Evolutionary conservation across 2,329 filamentous ascomycete genomes (phyloP).

Genomic region (Xylariaceae sp.): DNA sequence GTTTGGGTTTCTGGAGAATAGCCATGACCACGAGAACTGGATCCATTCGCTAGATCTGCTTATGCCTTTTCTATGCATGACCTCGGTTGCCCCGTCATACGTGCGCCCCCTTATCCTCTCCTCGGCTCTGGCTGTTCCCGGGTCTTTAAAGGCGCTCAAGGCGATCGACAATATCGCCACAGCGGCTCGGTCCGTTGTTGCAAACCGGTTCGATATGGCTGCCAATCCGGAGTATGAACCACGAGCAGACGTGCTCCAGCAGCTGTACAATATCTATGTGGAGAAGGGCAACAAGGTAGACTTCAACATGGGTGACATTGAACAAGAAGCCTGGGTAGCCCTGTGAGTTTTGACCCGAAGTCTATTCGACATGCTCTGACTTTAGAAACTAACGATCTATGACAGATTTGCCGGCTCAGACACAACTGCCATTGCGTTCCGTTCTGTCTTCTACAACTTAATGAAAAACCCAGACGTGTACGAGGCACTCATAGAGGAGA

Average conservation of each 20-base stretch:
- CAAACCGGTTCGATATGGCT: conserved; percentile 10
- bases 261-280: conserved; percentile 16
- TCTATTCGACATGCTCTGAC: background rate
- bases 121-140: conserved; percentile 15
- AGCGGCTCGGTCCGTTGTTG: conserved; percentile 11
- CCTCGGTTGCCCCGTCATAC: conserved; percentile 14
- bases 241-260: conserved; percentile 16
- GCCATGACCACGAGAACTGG: conserved; percentile 16
- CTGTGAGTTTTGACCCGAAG: conserved; percentile 7
- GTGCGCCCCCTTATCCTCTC: conserved; percentile 16
- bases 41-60: conserved; percentile 31
- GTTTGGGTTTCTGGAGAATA: conserved; percentile 19
- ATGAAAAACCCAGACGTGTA: conserved; percentile 15
- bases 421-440: conserved; percentile 14
- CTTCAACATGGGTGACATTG: conserved; percentile 18
- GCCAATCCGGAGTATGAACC: conserved; percentile 5
- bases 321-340: conserved; percentile 19
- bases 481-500: conserved; percentile 9
- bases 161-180: conserved; percentile 13
- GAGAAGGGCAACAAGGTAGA: conserved; percentile 18
- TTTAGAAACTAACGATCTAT: conserved; percentile 3
- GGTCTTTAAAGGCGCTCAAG: conserved; percentile 15
- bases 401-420: conserved; percentile 17
- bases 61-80: conserved; percentile 19
- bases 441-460: conserved; percentile 15